Conservation (phyloP, 2,329 filamentous ascomycete genomes). For the Pseudogymnoascus sp. region DNA sequence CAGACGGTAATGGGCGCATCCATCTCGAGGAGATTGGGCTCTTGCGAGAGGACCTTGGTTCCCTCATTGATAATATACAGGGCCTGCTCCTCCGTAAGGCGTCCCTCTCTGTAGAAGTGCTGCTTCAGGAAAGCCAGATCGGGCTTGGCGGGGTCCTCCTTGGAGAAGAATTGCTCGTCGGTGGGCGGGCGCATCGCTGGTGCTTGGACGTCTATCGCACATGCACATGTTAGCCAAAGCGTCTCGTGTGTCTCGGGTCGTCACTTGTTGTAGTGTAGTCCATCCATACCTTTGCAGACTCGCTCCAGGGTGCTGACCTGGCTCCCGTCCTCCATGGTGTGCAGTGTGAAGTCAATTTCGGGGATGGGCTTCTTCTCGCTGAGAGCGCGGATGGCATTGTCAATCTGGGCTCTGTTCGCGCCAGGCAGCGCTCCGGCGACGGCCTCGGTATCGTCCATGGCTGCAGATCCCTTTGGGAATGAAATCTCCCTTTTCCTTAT, state of each 20-base stretch:
- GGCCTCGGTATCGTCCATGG: not conserved
- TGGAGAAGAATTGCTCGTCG: constrained; percentile 89
- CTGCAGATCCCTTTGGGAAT: not conserved
- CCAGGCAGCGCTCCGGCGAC: not conserved
- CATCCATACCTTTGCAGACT: constrained; percentile 87
- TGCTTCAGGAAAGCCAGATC: constrained; percentile 93
- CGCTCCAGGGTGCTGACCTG: constrained; percentile 93
- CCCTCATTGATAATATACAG: constrained; percentile 89
- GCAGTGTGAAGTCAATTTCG: constrained; percentile 97
- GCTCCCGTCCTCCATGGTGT: constrained; percentile 94
- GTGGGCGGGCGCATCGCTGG: constrained; percentile 88
- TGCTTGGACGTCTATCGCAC: constrained; percentile 78
- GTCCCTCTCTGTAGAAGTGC: constrained; percentile 95
- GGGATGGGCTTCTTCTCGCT: constrained; percentile 90
- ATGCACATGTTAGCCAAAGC: constrained; percentile 16
- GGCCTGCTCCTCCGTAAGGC: constrained; percentile 93
- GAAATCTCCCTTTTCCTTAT: not conserved
- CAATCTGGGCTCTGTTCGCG: constrained; percentile 46
- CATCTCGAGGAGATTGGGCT: constrained; percentile 98
- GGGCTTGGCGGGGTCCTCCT: constrained; percentile 77
- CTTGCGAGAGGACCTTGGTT: constrained; percentile 75
- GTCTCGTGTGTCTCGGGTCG: constrained; percentile 5
- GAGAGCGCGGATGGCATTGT: constrained; percentile 87
- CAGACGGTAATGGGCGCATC: constrained; percentile 98
- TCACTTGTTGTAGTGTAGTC: not conserved